Evolutionary conservation across 345 rosid species (phyloP).

Genomic region (Arabidopsis arenosa): DNA sequence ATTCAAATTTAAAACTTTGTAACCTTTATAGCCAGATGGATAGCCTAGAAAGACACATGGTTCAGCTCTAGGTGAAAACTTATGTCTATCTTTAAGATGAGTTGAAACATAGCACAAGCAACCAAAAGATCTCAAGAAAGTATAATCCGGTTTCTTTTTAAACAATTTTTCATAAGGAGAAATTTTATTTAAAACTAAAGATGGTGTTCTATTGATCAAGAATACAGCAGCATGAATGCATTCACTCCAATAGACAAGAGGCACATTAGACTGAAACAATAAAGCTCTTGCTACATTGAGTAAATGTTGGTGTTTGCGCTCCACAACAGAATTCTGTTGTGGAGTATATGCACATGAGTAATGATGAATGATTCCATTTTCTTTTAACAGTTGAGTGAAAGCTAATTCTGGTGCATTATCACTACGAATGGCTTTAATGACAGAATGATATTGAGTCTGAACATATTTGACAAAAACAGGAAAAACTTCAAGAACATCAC

Average conservation of each 20-base stretch:
- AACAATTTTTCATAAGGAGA: too few relatives aligned
- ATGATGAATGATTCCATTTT: not conserved
- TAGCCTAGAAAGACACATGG: not conserved
- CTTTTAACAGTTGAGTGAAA: not conserved
- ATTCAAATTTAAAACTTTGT: not conserved
- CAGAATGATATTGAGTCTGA: not conserved
- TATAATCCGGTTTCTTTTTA: not conserved
- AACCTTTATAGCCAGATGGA: not conserved
- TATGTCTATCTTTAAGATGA: not conserved
- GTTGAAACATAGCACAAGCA: not conserved
- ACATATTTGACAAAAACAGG: not conserved
- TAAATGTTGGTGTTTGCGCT: too few relatives aligned
- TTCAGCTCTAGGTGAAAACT: not conserved
- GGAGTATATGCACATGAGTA: not conserved
- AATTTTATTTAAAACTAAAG: too few relatives aligned
- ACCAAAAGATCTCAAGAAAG: not conserved
- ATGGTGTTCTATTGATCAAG: too few relatives aligned
- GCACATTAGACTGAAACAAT: too few relatives aligned
- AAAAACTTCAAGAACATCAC: not conserved
- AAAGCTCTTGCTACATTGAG: too few relatives aligned
- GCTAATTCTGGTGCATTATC: not conserved
- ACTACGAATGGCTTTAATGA: not conserved
- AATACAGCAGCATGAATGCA: too few relatives aligned
- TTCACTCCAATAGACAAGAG: too few relatives aligned
- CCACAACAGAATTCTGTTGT: too few relatives aligned